Evolutionary conservation across 2,329 filamentous ascomycete genomes (phyloP).

Genomic region (Penicillium sclerotigenum): DNA sequence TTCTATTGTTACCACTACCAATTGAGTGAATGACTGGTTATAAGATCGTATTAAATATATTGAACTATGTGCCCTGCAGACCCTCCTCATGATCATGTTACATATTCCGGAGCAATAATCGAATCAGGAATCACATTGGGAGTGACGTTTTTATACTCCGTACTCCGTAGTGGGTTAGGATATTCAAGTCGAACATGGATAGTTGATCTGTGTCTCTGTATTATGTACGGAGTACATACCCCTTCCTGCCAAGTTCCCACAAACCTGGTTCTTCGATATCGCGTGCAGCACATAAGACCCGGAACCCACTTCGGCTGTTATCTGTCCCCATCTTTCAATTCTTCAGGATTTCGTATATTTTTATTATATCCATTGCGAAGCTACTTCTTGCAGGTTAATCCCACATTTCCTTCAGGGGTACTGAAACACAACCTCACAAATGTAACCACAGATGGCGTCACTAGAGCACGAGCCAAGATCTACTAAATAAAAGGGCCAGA

Average conservation of each 20-base stretch:
- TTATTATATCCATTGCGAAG: neutral
- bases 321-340: neutral
- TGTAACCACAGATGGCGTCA: conserved; percentile 7
- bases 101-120: conserved; percentile 1
- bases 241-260: neutral
- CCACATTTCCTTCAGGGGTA: neutral
- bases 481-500: conserved; percentile 5
- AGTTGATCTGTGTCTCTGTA: neutral
- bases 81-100: no score
- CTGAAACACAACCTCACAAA: neutral
- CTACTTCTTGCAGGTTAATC: neutral
- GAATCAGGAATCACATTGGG: neutral
- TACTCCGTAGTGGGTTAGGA: neutral
- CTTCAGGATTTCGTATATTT: neutral
- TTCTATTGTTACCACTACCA: neutral
- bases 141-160: neutral
- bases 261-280: neutral
- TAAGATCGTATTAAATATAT: conserved; percentile 7
- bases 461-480: conserved; percentile 7
- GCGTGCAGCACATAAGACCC: conserved; percentile 5
- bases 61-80: conserved; percentile 10
- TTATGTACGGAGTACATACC: neutral
- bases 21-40: conserved; percentile 7
- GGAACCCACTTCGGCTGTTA: conserved; percentile 2
- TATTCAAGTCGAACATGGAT: neutral